These are phyloP conservation scores for Tolypocladium album DNA, from an alignment of 2,329 filamentous ascomycete species.

Conservation along the genomic window DNA sequence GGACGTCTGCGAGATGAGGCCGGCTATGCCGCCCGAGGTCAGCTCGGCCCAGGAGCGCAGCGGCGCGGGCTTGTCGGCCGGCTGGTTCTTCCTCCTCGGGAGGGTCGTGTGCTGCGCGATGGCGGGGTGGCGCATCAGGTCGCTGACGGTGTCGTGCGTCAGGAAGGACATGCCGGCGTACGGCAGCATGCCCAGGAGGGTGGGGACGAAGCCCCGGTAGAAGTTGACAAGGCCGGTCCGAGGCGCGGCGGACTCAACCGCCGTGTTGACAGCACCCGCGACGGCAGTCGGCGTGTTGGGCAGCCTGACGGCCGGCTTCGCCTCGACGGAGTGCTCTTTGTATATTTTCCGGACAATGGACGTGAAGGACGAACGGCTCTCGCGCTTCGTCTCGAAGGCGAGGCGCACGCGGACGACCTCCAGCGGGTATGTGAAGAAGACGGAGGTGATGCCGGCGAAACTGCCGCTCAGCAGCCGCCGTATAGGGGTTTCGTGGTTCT, in stretches of 20 bases:
- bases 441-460: slow-evolving; percentile 74
- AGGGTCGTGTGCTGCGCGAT: slow-evolving; percentile 68
- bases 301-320: slow-evolving; percentile 14
- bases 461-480: slow-evolving; percentile 66
- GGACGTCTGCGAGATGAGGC: slow-evolving; percentile 79
- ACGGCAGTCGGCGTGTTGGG: slow-evolving; percentile 19
- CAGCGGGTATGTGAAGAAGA: slow-evolving; percentile 92
- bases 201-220: slow-evolving; percentile 87
- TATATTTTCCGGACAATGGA: slow-evolving; percentile 82
- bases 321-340: slow-evolving; percentile 50
- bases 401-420: slow-evolving; percentile 88
- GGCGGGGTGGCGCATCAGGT: slow-evolving; percentile 61
- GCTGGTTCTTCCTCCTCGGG: slow-evolving; percentile 43
- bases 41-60: slow-evolving; percentile 83
- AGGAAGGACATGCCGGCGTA: slow-evolving; percentile 95
- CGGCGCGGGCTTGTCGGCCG: slow-evolving; percentile 53
- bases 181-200: slow-evolving; percentile 86
- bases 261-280: slow-evolving; percentile 30
- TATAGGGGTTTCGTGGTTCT: slow-evolving; percentile 66
- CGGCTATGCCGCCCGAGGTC: slow-evolving; percentile 71
- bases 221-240: slow-evolving; percentile 74
- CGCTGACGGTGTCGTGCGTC: slow-evolving; percentile 83
- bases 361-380: slow-evolving; percentile 58
- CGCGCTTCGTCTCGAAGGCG: slow-evolving; percentile 82
- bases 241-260: slow-evolving; percentile 37